Percentiles rank a stretch among this genome's conserved stretches.
Evolutionary conservation across 1,139 yeast species (phyloP).

Genomic region (Sugiyamaella pinicola): DNA sequence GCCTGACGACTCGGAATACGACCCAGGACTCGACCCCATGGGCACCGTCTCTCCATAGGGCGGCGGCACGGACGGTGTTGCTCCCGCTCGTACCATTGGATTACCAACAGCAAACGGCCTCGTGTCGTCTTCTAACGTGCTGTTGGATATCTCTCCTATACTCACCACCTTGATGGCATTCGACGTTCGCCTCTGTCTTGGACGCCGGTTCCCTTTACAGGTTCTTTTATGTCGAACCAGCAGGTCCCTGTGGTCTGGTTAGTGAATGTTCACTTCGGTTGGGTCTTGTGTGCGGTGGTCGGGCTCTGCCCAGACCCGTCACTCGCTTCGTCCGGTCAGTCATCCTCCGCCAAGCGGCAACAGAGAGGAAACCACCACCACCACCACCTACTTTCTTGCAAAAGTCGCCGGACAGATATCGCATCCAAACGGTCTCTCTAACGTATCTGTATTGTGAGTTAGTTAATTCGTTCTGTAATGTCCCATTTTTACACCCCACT

Average conservation of each 20-base stretch:
- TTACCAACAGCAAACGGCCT: neutral
- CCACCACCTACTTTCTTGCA: conserved; percentile 13
- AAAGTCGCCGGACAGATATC: conserved; percentile 15
- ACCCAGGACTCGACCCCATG: conserved; percentile 9
- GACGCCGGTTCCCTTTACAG: conserved; percentile 8
- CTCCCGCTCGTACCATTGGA: neutral
- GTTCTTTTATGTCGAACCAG: conserved; percentile 14
- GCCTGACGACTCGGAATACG: conserved; percentile 12
- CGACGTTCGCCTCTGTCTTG: conserved; percentile 10
- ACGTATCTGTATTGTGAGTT: neutral
- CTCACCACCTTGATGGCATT: conserved; percentile 9
- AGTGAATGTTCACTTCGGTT: no score
- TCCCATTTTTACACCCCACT: conserved; percentile 9
- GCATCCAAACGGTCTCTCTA: conserved; percentile 14
- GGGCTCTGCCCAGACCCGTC: conserved; percentile 2
- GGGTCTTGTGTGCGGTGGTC: conserved; percentile 11
- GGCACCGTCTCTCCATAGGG: neutral
- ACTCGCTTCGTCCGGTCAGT: conserved; percentile 2
- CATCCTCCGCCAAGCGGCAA: no score
- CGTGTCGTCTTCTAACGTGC: neutral
- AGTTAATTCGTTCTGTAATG: neutral
- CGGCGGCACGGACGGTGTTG: neutral
- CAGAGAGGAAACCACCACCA: no score
- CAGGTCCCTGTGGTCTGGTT: conserved; percentile 11
- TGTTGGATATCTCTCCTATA: neutral